Percentiles rank a stretch among this genome's conserved stretches.
phyloP scores from a whole-genome alignment of 2,329 filamentous ascomycete species.

The Claviceps maximensis region DNA sequence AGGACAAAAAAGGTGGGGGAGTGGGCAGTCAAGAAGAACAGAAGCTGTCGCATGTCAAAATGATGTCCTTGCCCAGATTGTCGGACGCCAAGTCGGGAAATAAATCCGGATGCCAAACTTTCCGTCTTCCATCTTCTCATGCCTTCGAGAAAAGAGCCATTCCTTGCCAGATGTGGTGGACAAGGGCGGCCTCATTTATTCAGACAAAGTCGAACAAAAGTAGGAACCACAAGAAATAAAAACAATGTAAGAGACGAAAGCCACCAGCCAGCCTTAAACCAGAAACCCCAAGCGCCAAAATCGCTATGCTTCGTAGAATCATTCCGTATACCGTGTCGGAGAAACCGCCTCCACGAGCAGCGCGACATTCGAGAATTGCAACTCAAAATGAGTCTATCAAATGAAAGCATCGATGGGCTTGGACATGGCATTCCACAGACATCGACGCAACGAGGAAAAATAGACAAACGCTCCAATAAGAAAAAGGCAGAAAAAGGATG shows the following conservation, averaged over 20 bases:
- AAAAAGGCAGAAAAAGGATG: too few relatives aligned
- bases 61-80: background rate
- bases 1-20: background rate
- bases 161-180: background rate
- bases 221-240: background rate
- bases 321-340: constrained; percentile 9
- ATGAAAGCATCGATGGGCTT: background rate
- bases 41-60: background rate
- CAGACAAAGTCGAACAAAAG: background rate
- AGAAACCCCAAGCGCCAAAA: constrained; percentile 19
- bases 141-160: background rate
- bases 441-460: background rate
- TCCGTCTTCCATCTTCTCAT: background rate
- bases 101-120: background rate
- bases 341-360: constrained; percentile 8
- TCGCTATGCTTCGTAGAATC: constrained; percentile 28
- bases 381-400: background rate
- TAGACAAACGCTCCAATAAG: background rate
- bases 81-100: background rate
- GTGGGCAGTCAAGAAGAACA: background rate
- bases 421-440: background rate
- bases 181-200: background rate
- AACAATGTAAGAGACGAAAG: background rate
- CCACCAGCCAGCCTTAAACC: background rate
- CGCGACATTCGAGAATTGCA: background rate